Evolutionary conservation across 2,329 filamentous ascomycete genomes (phyloP), one percentile per base, ranked within the genome.

Genomic region (Chlorencoelia australis): DNA sequence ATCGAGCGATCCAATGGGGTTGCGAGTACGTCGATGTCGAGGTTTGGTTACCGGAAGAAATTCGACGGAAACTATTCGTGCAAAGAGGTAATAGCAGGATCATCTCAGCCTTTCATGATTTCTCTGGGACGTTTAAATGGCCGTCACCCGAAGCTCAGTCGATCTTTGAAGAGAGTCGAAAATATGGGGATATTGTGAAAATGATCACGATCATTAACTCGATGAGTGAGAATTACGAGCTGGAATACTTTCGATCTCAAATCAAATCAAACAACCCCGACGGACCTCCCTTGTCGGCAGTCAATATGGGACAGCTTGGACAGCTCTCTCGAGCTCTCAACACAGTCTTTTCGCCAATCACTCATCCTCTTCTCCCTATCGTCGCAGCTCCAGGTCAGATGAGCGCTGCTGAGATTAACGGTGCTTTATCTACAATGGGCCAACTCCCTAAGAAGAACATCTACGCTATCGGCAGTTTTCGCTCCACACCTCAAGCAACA

Each of bases 91-190:
- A 77, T 59, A 89, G 81, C 52, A 81, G 79, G 46, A 86, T 94
- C 59, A 87, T 93, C 65, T 89, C 84, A n/a, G 85, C 86, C 9
- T 91, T 89, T 52, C 86, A 93, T 57, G 85, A 91, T 62, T 89
- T 89, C 53, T 87, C 83, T 0, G 82, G 84, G 2, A 79, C 68
- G 1, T 89, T 89, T 67, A 83, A 79, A 51, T 93, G 85, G 85
- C 80, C 81, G 1, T 84, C 82, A 0, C 61, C 71, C 5, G 71
- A 82, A 47, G 84, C 84, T 1, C 74, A 82, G 51, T 65, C 71
- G 8, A 69, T 89, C 4, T 93, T 88, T 49, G 65, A 74, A 41
- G 71, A 79, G 47, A 84, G 81, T 7, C 73, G 73, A 30, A 73
- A 75, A 40, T 86, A 87, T 48, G 81, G 82, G 30, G 84, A 93